Evolutionary conservation across 371 early-diverging fungal genomes (phyloP).

Genomic region (Mortierella sp.): DNA sequence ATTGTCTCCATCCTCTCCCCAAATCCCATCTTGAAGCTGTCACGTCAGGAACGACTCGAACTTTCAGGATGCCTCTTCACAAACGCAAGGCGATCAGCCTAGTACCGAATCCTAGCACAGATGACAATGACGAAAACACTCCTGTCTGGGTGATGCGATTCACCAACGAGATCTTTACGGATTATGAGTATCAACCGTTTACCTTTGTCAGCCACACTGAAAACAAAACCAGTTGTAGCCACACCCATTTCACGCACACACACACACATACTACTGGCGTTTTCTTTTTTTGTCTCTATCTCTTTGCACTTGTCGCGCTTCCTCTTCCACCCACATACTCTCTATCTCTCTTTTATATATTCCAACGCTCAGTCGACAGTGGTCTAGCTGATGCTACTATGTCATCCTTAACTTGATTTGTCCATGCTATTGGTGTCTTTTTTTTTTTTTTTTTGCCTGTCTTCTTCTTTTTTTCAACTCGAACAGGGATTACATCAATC

Average conservation of each 20-base stretch:
- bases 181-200: constrained; percentile 76
- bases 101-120: constrained; percentile 55
- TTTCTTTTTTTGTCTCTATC: neutral
- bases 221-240: no score
- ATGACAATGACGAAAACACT: constrained; percentile 59
- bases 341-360: no score
- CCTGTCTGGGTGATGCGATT: constrained; percentile 81
- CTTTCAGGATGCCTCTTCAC: constrained; percentile 64
- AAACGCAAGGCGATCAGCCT: constrained; percentile 65
- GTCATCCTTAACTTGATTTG: neutral
- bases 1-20: neutral
- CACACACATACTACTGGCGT: constrained; percentile 5
- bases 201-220: constrained; percentile 3
- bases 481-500: constrained; percentile 77
- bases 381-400: neutral
- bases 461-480: constrained; percentile 6
- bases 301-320: neutral
- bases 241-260: neutral
- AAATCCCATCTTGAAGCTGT: neutral
- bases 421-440: constrained; percentile 1
- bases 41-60: neutral
- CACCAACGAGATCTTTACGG: constrained; percentile 85
- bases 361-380: no score
- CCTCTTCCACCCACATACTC: no score
- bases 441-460: constrained; percentile 3